Evolutionary conservation across 1,284 basidiomycete genomes (phyloP).

Genomic region (Ustilago hordei): DNA sequence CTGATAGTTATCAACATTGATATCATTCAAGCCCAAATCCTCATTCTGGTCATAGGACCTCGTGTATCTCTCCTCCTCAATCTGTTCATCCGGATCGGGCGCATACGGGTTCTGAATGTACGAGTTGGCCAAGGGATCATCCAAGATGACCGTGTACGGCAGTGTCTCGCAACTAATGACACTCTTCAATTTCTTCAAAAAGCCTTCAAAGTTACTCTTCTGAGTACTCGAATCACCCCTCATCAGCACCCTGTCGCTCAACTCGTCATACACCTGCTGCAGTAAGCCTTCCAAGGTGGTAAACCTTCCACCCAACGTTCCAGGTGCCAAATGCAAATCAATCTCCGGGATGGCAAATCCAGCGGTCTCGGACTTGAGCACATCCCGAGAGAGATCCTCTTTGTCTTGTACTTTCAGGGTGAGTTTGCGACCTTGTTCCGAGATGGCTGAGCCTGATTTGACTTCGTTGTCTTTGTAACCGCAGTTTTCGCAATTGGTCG

Average conservation of each 20-base stretch:
- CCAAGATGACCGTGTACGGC: constrained; percentile 82
- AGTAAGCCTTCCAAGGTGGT: constrained; percentile 96
- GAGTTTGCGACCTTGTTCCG: constrained; percentile 85
- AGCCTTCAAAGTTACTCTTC: constrained; percentile 71
- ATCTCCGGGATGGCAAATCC: constrained; percentile 94
- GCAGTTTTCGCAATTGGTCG: constrained; percentile 92
- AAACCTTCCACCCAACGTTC: constrained; percentile 97
- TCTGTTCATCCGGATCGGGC: constrained; percentile 72
- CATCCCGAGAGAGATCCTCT: constrained; percentile 92
- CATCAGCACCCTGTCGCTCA: constrained; percentile 88
- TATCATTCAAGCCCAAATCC: constrained; percentile 94
- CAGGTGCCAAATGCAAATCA: constrained; percentile 88
- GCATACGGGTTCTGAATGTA: constrained; percentile 90
- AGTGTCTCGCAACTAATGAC: constrained; percentile 61
- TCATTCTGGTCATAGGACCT: constrained; percentile 92
- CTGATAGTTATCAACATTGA: constrained; percentile 76
- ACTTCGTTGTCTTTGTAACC: constrained; percentile 98
- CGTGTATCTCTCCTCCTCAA: constrained; percentile 79
- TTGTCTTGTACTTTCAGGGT: constrained; percentile 90
- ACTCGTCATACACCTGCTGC: constrained; percentile 93
- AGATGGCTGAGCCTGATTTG: constrained; percentile 91
- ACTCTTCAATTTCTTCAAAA: constrained; percentile 78
- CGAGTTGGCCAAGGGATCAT: constrained; percentile 94
- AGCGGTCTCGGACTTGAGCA: constrained; percentile 79
- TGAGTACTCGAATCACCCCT: constrained; percentile 76